These are phyloP conservation scores for Colletotrichum sp. DNA, from an alignment of 2,329 filamentous ascomycete genomes.

Conservation along the genomic window DNA sequence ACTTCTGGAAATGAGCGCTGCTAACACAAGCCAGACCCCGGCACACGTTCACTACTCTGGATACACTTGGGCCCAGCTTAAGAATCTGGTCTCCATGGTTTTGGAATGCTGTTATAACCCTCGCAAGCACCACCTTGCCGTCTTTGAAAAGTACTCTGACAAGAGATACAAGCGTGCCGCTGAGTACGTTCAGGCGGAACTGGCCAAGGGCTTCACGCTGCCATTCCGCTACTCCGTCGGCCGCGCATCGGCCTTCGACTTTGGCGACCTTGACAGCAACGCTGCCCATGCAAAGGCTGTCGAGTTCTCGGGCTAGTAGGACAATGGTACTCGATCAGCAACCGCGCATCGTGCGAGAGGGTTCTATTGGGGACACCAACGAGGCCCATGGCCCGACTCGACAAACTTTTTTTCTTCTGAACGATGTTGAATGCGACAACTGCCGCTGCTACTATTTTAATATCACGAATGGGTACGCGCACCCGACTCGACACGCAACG, in stretches of 20 bases:
- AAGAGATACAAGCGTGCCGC: conserved; percentile 87
- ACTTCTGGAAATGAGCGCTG: not conserved
- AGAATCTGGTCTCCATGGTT: conserved; percentile 77
- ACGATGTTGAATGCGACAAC: not conserved
- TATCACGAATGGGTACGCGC: not conserved
- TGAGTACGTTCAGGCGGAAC: conserved; percentile 76
- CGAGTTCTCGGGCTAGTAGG: conserved; percentile 20
- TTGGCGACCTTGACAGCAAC: conserved; percentile 14
- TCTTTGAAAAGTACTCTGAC: conserved; percentile 92
- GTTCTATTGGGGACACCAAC: not conserved
- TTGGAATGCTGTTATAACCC: conserved; percentile 87
- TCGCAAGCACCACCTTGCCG: conserved; percentile 80
- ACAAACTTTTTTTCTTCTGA: conserved; percentile 1
- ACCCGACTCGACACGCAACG: not conserved
- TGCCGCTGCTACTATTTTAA: not conserved
- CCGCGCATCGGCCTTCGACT: conserved; percentile 23
- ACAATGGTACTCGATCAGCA: conserved; percentile 12
- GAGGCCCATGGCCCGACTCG: not conserved
- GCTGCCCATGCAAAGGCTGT: conserved; percentile 9
- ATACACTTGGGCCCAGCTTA: conserved; percentile 87
- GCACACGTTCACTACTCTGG: conserved; percentile 92
- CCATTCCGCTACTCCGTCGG: conserved; percentile 47
- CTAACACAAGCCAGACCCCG: conserved; percentile 65
- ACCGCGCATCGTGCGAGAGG: not conserved
- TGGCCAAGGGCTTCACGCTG: conserved; percentile 65